These are phyloP conservation scores for Juglanconis sp. DNA, from an alignment of 2,329 filamentous ascomycete species.

Conservation along the genomic window DNA sequence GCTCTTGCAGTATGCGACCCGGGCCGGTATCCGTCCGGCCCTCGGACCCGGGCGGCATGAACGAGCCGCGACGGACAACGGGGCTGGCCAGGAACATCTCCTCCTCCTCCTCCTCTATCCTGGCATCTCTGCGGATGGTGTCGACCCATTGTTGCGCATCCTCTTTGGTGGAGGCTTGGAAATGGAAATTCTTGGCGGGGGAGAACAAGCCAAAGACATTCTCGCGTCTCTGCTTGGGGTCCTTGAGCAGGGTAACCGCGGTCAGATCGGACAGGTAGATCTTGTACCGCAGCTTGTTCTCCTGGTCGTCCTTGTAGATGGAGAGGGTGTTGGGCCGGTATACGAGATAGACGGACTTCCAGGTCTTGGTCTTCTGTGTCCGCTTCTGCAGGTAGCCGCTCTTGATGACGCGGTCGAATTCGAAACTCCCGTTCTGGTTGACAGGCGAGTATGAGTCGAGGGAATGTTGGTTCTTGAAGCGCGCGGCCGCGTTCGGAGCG, in stretches of 20 bases:
- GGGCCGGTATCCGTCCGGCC: constrained; percentile 13
- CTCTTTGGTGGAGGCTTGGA: constrained; percentile 69
- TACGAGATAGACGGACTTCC: constrained; percentile 87
- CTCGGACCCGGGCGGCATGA: constrained; percentile 23
- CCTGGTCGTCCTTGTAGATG: constrained; percentile 88
- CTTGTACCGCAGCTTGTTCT: constrained; percentile 85
- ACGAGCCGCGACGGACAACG: constrained; percentile 47
- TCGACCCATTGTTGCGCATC: constrained; percentile 87
- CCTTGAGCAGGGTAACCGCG: constrained; percentile 82
- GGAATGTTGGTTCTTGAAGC: constrained; percentile 42
- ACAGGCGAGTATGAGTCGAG: constrained; percentile 76
- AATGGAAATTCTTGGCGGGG: constrained; percentile 84
- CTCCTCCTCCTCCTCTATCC: constrained; percentile 84
- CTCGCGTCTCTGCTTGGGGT: constrained; percentile 80
- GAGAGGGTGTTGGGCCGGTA: constrained; percentile 86
- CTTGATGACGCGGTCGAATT: constrained; percentile 92
- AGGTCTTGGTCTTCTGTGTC: constrained; percentile 91
- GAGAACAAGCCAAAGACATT: constrained; percentile 93
- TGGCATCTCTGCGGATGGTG: constrained; percentile 72
- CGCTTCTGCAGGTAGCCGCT: constrained; percentile 82
- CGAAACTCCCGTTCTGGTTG: constrained; percentile 92
- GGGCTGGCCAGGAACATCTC: constrained; percentile 75
- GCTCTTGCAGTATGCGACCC: constrained; percentile 25
- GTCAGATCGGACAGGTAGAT: constrained; percentile 87
- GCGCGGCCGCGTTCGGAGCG: constrained; percentile 26